These are phyloP conservation scores for Malassezia dermatis DNA, from an alignment of 1,284 basidiomycete genomes.

Conservation along the genomic window DNA sequence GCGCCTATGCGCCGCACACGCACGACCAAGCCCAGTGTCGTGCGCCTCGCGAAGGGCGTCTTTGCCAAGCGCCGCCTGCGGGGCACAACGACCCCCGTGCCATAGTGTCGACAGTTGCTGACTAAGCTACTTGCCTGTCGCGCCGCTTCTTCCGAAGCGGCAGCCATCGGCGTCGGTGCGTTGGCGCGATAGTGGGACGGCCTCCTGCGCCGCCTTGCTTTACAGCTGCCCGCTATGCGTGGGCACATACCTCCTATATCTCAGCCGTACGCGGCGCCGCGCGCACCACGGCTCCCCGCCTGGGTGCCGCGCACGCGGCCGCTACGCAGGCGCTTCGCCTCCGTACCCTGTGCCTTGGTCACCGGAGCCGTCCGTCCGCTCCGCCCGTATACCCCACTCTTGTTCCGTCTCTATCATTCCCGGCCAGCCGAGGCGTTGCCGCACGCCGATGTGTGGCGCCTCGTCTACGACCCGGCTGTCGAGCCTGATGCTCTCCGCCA, in stretches of 20 bases:
- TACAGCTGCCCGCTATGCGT: background rate
- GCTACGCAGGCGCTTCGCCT: background rate
- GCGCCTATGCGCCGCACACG: conserved; percentile 10
- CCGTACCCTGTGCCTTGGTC: background rate
- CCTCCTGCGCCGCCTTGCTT: background rate
- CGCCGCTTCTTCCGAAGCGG: conserved; percentile 1
- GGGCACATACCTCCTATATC: background rate
- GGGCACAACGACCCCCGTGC: background rate
- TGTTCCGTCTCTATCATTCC: background rate
- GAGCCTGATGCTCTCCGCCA: background rate
- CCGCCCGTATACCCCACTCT: background rate
- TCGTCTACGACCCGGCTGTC: background rate
- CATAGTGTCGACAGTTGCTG: background rate
- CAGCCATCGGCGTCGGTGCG: background rate
- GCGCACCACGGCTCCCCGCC: background rate
- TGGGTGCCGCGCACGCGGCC: background rate
- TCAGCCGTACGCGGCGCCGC: background rate
- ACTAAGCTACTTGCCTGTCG: background rate
- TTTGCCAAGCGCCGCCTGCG: conserved; percentile 31
- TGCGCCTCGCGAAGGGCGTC: conserved; percentile 38
- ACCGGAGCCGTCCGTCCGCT: background rate
- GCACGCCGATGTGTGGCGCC: background rate
- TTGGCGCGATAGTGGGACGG: background rate
- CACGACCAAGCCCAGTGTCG: conserved; percentile 30
- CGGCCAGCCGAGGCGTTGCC: background rate